A percentile compares a stretch with the other conserved stretches of the same genome.
Conservation (phyloP, 129 eudicot species). For the Scalesia atractyloides region DNA sequence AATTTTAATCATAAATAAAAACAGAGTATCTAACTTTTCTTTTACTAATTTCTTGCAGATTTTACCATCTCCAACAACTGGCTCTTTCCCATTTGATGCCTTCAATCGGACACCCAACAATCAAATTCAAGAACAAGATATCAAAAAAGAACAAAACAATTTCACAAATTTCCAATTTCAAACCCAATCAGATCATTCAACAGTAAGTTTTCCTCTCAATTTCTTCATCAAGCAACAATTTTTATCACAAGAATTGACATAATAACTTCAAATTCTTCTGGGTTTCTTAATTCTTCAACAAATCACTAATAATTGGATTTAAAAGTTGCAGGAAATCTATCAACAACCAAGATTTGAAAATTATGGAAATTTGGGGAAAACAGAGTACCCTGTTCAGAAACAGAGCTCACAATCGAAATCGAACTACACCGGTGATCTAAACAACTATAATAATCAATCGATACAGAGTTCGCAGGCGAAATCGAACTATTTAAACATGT, state of each 20-base stretch:
- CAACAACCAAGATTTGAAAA: conserved; percentile 42
- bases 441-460: conserved; percentile 38
- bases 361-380: conserved; percentile 28
- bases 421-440: conserved; percentile 9
- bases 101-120: conserved; percentile 49
- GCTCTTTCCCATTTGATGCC: conserved; percentile 58
- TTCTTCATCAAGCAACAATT: conserved; percentile 6
- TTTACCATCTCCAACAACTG: conserved; percentile 90
- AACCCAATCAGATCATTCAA: conserved; percentile 28
- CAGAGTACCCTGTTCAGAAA: conserved; percentile 35
- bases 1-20: background rate
- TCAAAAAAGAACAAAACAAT: conserved; percentile 42
- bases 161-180: conserved; percentile 66
- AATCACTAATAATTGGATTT: background rate
- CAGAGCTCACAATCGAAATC: conserved; percentile 31
- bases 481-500: conserved; percentile 22
- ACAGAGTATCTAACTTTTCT: background rate
- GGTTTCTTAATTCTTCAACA: background rate
- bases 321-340: conserved; percentile 47
- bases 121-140: conserved; percentile 36
- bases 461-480: conserved; percentile 27
- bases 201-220: conserved; percentile 23
- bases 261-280: background rate
- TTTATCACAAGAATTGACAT: background rate
- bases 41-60: conserved; percentile 47